Evolutionary conservation across 257 asterid species (phyloP).

Genomic region (Jaltomata sinuosa): DNA sequence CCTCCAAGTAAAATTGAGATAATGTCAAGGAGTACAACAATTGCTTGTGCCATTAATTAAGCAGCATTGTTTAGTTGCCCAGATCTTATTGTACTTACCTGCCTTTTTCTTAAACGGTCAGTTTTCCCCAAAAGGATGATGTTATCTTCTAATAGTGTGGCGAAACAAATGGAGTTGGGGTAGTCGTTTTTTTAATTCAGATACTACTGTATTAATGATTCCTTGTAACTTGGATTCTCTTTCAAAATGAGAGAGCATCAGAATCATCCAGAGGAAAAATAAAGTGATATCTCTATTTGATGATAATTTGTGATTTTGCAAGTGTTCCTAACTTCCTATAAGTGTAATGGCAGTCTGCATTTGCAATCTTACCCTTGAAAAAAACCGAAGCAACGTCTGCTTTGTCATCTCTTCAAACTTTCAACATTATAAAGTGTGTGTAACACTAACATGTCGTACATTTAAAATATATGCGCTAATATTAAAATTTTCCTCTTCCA

Average conservation of each 20-base stretch:
- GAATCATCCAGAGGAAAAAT: neutral
- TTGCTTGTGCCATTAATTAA: neutral
- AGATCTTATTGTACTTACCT: neutral
- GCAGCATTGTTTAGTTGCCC: neutral
- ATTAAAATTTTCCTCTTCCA: neutral
- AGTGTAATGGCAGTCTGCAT: neutral
- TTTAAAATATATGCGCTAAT: neutral
- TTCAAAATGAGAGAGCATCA: neutral
- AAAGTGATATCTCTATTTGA: neutral
- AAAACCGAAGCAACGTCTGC: neutral
- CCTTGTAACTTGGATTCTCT: neutral
- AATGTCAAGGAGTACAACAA: neutral
- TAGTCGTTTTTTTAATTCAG: neutral
- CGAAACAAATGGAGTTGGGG: neutral
- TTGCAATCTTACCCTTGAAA: neutral
- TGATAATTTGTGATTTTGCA: neutral
- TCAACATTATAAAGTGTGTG: neutral
- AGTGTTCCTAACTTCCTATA: neutral
- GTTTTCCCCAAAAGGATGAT: neutral
- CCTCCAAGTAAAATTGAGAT: neutral
- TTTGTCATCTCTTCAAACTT: neutral
- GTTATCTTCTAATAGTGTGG: neutral
- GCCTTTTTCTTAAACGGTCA: neutral
- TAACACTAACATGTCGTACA: neutral
- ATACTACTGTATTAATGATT: neutral